Evolutionary conservation across 108 stramenopile species (phyloP).

Genomic region (Fragilaria crotonensis): DNA sequence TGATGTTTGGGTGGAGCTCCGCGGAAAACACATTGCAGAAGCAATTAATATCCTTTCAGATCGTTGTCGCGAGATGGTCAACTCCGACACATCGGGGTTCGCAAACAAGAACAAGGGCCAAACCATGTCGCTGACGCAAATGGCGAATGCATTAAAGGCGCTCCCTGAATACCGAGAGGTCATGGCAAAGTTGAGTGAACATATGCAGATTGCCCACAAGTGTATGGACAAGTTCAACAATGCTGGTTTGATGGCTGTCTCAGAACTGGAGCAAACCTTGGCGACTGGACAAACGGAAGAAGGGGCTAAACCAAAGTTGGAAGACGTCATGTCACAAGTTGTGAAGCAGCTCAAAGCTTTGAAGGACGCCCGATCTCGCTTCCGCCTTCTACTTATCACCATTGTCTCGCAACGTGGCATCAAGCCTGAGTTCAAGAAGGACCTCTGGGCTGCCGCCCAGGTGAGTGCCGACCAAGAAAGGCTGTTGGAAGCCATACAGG

Average conservation of each 20-base stretch:
- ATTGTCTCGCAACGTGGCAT: slow-evolving; percentile 80
- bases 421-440: slow-evolving; percentile 29
- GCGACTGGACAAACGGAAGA: slow-evolving; percentile 89
- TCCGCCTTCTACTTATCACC: slow-evolving; percentile 82
- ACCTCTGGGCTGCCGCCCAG: slow-evolving; percentile 66
- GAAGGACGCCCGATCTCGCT: slow-evolving; percentile 41
- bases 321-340: slow-evolving; percentile 55
- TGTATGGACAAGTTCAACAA: slow-evolving; percentile 86
- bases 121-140: slow-evolving; percentile 73
- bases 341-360: slow-evolving; percentile 41
- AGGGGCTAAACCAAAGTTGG: slow-evolving; percentile 49
- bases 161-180: slow-evolving; percentile 93
- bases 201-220: slow-evolving; percentile 89
- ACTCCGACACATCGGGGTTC: slow-evolving; percentile 49
- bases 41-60: slow-evolving; percentile 79
- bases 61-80: slow-evolving; percentile 73
- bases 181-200: slow-evolving; percentile 89
- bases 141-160: slow-evolving; percentile 87
- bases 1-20: slow-evolving; percentile 91
- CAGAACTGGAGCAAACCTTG: slow-evolving; percentile 89
- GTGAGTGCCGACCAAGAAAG: slow-evolving; percentile 33
- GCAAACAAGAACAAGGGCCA: slow-evolving; percentile 25
- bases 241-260: slow-evolving; percentile 61
- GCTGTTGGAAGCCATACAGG: slow-evolving; percentile 49
- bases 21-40: slow-evolving; percentile 92